Conservation (phyloP, 2,329 filamentous ascomycete genomes). For the Xylariomycetidae sp. region DNA sequence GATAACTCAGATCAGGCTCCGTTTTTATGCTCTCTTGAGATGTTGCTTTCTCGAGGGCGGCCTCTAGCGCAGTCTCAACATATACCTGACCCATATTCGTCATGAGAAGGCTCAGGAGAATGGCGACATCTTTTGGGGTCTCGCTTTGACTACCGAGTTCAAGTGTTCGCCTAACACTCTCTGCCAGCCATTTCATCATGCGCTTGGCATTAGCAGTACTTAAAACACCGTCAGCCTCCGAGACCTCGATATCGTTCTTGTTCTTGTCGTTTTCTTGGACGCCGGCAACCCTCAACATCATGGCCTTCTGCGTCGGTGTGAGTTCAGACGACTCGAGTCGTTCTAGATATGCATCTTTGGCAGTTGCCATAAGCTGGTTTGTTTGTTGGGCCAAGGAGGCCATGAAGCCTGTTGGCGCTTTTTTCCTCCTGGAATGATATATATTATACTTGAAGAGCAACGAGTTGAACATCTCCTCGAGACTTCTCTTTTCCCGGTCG, state of each 20-base stretch:
- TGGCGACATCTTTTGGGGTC: constrained; percentile 88
- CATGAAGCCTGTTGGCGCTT: constrained; percentile 87
- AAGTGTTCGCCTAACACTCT: constrained; percentile 84
- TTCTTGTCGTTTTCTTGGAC: constrained; percentile 70
- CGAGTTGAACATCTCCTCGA: constrained; percentile 84
- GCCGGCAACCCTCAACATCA: constrained; percentile 85
- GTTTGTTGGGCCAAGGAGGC: constrained; percentile 85
- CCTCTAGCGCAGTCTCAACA: constrained; percentile 62
- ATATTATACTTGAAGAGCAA: constrained; percentile 94
- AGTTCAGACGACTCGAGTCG: constrained; percentile 84
- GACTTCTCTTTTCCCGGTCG: constrained; percentile 61
- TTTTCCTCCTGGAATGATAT: constrained; percentile 86
- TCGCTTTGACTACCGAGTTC: constrained; percentile 86
- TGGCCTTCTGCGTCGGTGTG: constrained; percentile 80
- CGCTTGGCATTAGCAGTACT: constrained; percentile 87
- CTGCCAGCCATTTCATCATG: constrained; percentile 96
- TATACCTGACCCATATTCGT: constrained; percentile 84
- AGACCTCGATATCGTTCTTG: constrained; percentile 84
- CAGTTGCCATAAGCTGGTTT: constrained; percentile 80
- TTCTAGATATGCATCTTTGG: constrained; percentile 87
- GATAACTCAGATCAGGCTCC: constrained; percentile 83
- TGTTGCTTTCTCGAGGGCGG: constrained; percentile 67
- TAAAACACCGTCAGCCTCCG: constrained; percentile 81
- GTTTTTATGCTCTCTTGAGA: constrained; percentile 73
- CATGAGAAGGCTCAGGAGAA: constrained; percentile 77